A percentile compares a stretch with the other conserved stretches of the same genome.
Conservation (phyloP, 2,329 filamentous ascomycete species). For the Monosporascus ibericus region DNA sequence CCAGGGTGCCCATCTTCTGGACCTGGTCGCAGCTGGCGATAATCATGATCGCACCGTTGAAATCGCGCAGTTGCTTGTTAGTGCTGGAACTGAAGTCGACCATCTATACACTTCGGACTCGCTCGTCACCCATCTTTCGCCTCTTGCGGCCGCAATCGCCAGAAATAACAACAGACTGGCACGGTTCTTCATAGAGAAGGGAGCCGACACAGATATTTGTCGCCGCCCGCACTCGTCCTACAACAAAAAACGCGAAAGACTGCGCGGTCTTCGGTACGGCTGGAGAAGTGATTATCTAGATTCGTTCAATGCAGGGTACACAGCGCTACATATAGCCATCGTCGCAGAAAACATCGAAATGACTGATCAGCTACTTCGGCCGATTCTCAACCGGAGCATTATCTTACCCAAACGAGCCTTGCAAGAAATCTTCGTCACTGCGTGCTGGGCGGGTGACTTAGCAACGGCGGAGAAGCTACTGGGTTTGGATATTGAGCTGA, state of each 20-base stretch:
- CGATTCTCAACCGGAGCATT: not conserved
- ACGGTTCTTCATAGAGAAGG: not conserved
- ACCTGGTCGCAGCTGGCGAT: too few species aligned
- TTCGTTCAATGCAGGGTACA: not conserved
- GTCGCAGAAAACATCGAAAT: constrained; percentile 1
- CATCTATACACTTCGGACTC: fast-evolving
- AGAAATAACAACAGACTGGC: constrained; percentile 1
- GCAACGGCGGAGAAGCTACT: not conserved
- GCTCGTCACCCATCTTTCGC: too few species aligned
- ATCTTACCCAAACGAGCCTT: not conserved
- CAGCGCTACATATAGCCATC: constrained; percentile 5
- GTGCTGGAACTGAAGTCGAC: too few species aligned
- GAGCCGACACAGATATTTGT: too few species aligned
- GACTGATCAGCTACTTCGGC: not conserved
- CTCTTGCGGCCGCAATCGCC: not conserved
- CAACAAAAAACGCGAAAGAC: too few species aligned
- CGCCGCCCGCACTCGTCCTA: too few species aligned
- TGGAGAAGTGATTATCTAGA: too few species aligned
- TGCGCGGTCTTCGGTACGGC: too few species aligned
- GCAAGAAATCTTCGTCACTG: not conserved
- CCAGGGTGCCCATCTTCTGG: too few species aligned
- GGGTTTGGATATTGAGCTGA: not conserved
- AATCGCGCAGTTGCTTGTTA: too few species aligned
- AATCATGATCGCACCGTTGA: too few species aligned
- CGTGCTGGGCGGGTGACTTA: constrained; percentile 3